A percentile compares a stretch with the other conserved stretches of the same genome.
Evolutionary conservation across 2,329 filamentous ascomycete species (phyloP).

Genomic region (Rhinocladiella similis): DNA sequence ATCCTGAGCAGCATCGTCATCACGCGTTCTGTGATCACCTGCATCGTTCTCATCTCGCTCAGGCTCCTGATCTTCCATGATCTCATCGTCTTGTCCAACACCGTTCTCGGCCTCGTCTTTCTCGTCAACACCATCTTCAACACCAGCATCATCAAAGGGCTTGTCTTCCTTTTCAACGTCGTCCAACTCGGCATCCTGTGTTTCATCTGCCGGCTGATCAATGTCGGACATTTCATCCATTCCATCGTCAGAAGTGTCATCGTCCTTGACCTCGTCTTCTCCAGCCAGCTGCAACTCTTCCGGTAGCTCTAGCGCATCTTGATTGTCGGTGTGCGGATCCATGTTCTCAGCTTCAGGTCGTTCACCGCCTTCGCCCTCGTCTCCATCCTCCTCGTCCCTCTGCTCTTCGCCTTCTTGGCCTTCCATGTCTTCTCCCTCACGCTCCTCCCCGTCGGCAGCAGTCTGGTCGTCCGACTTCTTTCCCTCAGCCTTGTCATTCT

Average conservation of each 20-base stretch:
- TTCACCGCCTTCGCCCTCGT: conserved; percentile 60
- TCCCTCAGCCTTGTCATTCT: conserved; percentile 68
- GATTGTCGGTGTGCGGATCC: conserved; percentile 76
- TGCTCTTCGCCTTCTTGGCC: conserved; percentile 60
- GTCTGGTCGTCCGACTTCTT: conserved; percentile 59
- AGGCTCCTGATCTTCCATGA: conserved; percentile 27
- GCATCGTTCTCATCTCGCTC: conserved; percentile 47
- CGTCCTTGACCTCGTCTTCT: conserved; percentile 55
- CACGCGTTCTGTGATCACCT: conserved; percentile 16
- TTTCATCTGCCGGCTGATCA: conserved; percentile 44
- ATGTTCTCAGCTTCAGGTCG: conserved; percentile 64
- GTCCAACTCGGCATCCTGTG: conserved; percentile 36
- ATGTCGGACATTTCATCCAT: conserved; percentile 60
- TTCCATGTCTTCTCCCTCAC: conserved; percentile 55
- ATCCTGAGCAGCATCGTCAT: conserved; percentile 44
- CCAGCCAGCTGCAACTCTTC: conserved; percentile 85
- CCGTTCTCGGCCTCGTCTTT: conserved; percentile 36
- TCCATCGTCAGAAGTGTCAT: conserved; percentile 52
- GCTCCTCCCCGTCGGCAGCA: conserved; percentile 57
- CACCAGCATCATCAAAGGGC: conserved; percentile 33
- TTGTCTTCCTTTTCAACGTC: conserved; percentile 30
- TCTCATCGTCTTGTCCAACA: conserved; percentile 39
- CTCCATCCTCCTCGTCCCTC: conserved; percentile 41
- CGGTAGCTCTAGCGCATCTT: conserved; percentile 78
- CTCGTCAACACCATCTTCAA: conserved; percentile 33